A percentile compares a stretch with the other conserved stretches of the same genome.
phyloP scores from a whole-genome alignment of 768 basidiomycete genomes.

The Clitopilus hobsonii region DNA sequence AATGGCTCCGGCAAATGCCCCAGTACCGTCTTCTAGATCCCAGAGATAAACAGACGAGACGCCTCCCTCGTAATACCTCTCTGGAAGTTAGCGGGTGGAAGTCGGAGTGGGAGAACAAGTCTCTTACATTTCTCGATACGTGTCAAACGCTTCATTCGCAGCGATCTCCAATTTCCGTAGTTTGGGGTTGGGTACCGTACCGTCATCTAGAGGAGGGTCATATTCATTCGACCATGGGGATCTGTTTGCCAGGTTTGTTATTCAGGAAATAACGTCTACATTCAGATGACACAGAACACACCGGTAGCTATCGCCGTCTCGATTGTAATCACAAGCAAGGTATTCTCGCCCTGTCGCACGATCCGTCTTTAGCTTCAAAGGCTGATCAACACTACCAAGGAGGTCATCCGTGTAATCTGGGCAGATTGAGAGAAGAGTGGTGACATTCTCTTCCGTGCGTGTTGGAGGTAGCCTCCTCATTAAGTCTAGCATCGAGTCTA shows the following conservation, averaged over 20 bases:
- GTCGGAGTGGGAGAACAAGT: background rate
- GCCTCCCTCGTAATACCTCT: slow-evolving; percentile 98
- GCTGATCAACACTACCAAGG: slow-evolving; percentile 91
- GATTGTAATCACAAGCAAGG: slow-evolving; percentile 90
- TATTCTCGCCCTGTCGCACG: slow-evolving; percentile 81
- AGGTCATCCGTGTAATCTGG: slow-evolving; percentile 96
- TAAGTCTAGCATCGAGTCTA: slow-evolving; percentile 93
- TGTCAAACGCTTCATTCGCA: slow-evolving; percentile 96
- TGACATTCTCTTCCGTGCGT: slow-evolving; percentile 82
- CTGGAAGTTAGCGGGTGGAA: background rate
- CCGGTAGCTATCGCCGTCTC: slow-evolving; percentile 90
- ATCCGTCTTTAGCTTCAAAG: slow-evolving; percentile 79
- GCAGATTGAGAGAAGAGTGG: slow-evolving; percentile 72
- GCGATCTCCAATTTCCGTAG: slow-evolving; percentile 88
- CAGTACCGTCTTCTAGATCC: slow-evolving; percentile 85
- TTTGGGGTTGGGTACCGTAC: slow-evolving; percentile 78
- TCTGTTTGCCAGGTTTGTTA: slow-evolving; percentile 35
- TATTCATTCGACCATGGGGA: slow-evolving; percentile 99
- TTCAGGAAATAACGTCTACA: background rate
- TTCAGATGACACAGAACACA: slow-evolving; percentile 29
- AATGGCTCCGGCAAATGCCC: slow-evolving; percentile 92
- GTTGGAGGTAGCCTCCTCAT: slow-evolving; percentile 95
- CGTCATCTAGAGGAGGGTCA: slow-evolving; percentile 85
- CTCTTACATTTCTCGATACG: slow-evolving; percentile 88
- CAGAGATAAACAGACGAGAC: slow-evolving; percentile 96